Evolutionary conservation across 2,329 filamentous ascomycete genomes (phyloP).

Genomic region (Dactylellina sp.): DNA sequence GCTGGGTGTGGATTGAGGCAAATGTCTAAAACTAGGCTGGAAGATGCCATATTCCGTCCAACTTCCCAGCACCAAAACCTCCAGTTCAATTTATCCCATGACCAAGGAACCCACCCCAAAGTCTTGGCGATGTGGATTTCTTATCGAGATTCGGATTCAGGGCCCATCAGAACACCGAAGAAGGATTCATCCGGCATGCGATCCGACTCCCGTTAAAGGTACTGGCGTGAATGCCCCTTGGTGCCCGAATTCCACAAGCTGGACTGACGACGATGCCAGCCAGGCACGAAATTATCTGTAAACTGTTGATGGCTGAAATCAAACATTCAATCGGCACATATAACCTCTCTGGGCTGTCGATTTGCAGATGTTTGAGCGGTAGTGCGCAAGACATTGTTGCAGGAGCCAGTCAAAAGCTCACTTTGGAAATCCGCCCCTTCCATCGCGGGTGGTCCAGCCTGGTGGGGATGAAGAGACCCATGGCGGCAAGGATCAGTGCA

Average conservation of each 20-base stretch:
- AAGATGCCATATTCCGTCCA: constrained; percentile 37
- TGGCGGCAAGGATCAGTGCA: constrained; percentile 52
- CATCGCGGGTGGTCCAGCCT: constrained; percentile 53
- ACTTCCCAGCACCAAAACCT: constrained; percentile 14
- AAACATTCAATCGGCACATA: constrained; percentile 43
- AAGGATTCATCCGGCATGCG: constrained; percentile 24
- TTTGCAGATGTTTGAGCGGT: constrained; percentile 52
- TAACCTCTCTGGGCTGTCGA: constrained; percentile 47
- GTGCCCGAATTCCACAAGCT: constrained; percentile 25
- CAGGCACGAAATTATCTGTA: constrained; percentile 7
- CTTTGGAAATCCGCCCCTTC: constrained; percentile 38
- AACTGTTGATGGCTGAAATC: constrained; percentile 32
- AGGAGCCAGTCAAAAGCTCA: constrained; percentile 47
- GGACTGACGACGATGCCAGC: constrained; percentile 23
- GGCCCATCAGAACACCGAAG: constrained; percentile 18
- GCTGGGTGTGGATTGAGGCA: constrained; percentile 30
- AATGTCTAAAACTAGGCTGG: constrained; percentile 28
- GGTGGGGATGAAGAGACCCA: constrained; percentile 51
- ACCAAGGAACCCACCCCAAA: constrained; percentile 52
- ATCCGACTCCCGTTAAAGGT: neutral
- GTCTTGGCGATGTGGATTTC: constrained; percentile 52
- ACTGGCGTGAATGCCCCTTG: too few species aligned
- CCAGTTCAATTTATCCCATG: constrained; percentile 51
- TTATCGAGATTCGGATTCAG: constrained; percentile 37
- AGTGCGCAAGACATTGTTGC: constrained; percentile 54